These are phyloP conservation scores for Hericium coralloides DNA, from an alignment of 768 basidiomycete genomes.

Conservation along the genomic window DNA sequence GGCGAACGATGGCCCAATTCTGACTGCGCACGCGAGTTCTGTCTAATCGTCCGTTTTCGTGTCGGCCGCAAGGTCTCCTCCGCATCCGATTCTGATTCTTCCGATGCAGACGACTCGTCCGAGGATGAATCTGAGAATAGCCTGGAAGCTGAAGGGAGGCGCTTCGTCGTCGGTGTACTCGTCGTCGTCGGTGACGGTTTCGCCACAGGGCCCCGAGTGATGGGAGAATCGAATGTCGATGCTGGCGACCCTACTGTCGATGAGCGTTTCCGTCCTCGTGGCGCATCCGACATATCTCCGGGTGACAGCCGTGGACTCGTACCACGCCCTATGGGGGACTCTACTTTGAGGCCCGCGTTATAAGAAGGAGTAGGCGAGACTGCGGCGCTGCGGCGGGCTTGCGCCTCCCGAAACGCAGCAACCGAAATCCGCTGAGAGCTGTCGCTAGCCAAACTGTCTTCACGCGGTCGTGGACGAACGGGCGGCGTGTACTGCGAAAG, in stretches of 20 bases:
- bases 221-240: neutral
- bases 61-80: constrained; percentile 24
- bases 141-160: constrained; percentile 5
- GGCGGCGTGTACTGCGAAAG: constrained; percentile 21
- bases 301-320: constrained; percentile 2
- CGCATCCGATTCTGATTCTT: constrained; percentile 26
- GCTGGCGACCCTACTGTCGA: constrained; percentile 3
- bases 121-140: constrained; percentile 25
- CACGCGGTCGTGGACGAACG: constrained; percentile 41
- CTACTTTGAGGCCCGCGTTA: constrained; percentile 1
- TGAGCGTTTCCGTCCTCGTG: constrained; percentile 7
- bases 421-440: constrained; percentile 70
- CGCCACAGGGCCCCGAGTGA: neutral
- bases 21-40: constrained; percentile 10
- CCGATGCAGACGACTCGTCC: constrained; percentile 24
- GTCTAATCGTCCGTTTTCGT: constrained; percentile 26
- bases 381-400: constrained; percentile 54
- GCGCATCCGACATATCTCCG: constrained; percentile 3
- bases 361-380: constrained; percentile 44
- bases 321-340: neutral
- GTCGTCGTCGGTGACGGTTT: neutral
- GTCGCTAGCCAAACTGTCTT: constrained; percentile 50
- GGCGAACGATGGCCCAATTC: constrained; percentile 20
- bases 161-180: constrained; percentile 7
- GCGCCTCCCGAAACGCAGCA: constrained; percentile 73